These are phyloP conservation scores for Trypanosoma lewisi DNA, from an alignment of 208 protist genomes.

Conservation along the genomic window DNA sequence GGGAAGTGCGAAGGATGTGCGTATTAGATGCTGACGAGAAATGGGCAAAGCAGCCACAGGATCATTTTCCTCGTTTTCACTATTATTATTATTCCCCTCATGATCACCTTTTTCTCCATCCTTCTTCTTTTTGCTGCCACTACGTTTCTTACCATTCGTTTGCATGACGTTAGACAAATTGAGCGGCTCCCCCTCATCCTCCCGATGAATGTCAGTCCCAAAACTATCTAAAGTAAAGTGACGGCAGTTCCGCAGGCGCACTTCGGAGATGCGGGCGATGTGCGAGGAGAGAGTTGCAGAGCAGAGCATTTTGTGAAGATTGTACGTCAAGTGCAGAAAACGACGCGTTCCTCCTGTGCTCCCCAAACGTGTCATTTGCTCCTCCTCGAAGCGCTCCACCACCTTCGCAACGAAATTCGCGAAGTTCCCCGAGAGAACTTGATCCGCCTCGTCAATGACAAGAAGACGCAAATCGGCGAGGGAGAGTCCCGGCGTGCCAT, in stretches of 20 bases:
- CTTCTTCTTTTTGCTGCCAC: background rate
- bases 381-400: conserved; percentile 69
- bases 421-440: conserved; percentile 82
- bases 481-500: conserved; percentile 54
- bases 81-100: background rate
- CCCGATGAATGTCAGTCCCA: conserved; percentile 43
- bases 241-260: conserved; percentile 83
- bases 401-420: conserved; percentile 76
- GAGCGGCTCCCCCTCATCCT: conserved; percentile 33
- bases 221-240: conserved; percentile 78
- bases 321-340: conserved; percentile 27
- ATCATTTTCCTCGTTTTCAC: conserved; percentile 8
- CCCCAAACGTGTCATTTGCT: conserved; percentile 27
- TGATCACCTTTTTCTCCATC: conserved; percentile 1
- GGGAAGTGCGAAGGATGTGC: conserved; percentile 79
- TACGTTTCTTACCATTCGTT: conserved; percentile 17
- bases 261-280: conserved; percentile 76
- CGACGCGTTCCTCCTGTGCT: conserved; percentile 1
- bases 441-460: conserved; percentile 89
- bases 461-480: conserved; percentile 66
- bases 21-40: conserved; percentile 23
- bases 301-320: conserved; percentile 86
- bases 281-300: conserved; percentile 88
- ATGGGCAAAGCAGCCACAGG: conserved; percentile 11
- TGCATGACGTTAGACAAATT: background rate